Base-by-base conservation (phyloP, 352 stramenopile species). In the Phytophthora multivora region DNA sequence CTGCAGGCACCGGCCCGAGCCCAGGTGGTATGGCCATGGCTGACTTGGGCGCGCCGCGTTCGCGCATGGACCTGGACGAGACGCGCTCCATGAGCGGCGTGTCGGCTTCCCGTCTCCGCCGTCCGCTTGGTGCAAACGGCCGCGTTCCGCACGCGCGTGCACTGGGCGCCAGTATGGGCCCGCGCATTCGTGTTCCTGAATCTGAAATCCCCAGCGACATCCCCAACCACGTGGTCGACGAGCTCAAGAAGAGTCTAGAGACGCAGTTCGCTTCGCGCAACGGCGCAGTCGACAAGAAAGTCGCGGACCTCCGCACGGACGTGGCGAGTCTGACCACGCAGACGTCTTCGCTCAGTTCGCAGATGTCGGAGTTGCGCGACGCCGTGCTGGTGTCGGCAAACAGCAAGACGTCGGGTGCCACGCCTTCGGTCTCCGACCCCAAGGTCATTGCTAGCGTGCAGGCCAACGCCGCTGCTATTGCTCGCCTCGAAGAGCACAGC, bases 401-500 rank as follows among this genome's bases (percentile, higher is more conserved):
- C 35, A 75, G 75, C 49, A 38, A 39, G 2, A 9, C 43, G 3
- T 38, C 56, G 11, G 15, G 50, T 3, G 56, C 65, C 1, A 30
- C 67, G 2, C 42, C 50, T 5, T 47, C 66, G 18, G 38, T 63
- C 13, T 55, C 59, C 15, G 59, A 73, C 50, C 51, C 68, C 0
- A 69, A 70, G 39, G 51, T 83, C 8, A 47, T 82, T 18, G 69
- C 75, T 23, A 73, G 58, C 23, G 59, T 86, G 0, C 61, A 73
- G 16, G 79, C 85, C 18, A 74, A 80, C 25, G 48, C 69, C 23
- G 77, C 87, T 11, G 80, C 80, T 19, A 88, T 92, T 36, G 59
- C 66, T 38, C 78, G 86, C 42, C 71, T 94, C 11, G 86, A 94
- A 51, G 84, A 89, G 60, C 81, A 92, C 47, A 90, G 82, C 51